phyloP scores from a whole-genome alignment of 1,284 basidiomycete species.

The Nidula niveotomentosa region DNA sequence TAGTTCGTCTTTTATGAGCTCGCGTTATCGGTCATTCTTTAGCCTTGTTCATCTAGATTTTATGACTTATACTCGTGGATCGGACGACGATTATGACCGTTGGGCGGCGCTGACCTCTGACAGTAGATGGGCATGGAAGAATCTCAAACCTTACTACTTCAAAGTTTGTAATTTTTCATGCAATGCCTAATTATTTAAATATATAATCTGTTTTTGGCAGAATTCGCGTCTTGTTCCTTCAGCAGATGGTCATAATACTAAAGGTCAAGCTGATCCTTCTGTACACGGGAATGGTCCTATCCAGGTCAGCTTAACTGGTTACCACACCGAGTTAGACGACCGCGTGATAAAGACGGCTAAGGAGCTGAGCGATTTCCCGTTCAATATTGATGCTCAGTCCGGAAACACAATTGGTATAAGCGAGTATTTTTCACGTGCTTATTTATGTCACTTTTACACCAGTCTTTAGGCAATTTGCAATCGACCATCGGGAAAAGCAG shows the following conservation, averaged over 20 bases:
- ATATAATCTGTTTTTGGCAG: background rate
- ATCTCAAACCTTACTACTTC: conserved; percentile 7
- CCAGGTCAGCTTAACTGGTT: background rate
- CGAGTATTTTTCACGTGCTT: conserved; percentile 8
- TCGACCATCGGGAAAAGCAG: conserved; percentile 18
- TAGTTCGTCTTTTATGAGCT: background rate
- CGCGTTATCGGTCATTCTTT: background rate
- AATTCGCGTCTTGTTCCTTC: background rate
- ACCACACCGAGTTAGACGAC: background rate
- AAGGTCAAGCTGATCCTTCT: background rate
- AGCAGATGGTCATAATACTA: background rate
- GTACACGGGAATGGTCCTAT: background rate
- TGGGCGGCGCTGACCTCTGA: conserved; percentile 7
- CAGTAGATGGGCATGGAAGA: conserved; percentile 10
- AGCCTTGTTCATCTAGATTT: conserved; percentile 7
- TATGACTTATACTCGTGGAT: conserved; percentile 13
- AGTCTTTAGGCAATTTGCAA: conserved; percentile 21
- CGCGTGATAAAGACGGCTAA: background rate
- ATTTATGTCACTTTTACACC: background rate
- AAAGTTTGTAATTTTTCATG: background rate
- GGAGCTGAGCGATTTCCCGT: background rate
- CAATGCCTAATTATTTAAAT: background rate
- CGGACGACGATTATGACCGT: conserved; percentile 9
- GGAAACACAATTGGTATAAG: conserved; percentile 32
- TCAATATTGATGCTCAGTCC: conserved; percentile 1